phyloP scores from a whole-genome alignment of 352 stramenopile species.

The Phytophthora boehmeriae region DNA sequence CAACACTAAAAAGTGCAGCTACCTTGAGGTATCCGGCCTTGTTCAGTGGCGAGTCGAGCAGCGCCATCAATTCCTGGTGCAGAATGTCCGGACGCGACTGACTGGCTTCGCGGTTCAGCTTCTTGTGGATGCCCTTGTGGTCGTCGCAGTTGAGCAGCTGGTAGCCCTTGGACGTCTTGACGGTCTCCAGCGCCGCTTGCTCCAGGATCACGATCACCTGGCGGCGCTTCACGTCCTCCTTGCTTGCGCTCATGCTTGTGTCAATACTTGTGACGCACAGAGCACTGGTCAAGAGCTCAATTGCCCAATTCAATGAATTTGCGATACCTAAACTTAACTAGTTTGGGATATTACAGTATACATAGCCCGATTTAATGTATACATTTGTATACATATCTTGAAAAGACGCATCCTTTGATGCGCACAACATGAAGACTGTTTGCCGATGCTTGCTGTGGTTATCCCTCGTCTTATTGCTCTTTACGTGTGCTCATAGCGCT shows the following conservation, averaged over 20 bases:
- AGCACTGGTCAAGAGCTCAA: slow-evolving; percentile 14
- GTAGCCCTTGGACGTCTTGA: slow-evolving; percentile 99
- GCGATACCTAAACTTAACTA: not conserved
- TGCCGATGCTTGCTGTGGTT: not conserved
- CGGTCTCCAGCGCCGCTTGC: slow-evolving; percentile 98
- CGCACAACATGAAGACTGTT: not conserved
- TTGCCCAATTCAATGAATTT: not conserved
- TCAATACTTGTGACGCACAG: slow-evolving; percentile 2
- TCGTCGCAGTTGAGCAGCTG: slow-evolving; percentile 99
- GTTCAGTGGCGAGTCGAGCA: slow-evolving; percentile 99
- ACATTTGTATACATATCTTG: slow-evolving; percentile 15
- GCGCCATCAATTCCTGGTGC: slow-evolving; percentile 98
- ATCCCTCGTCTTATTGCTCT: slow-evolving; percentile 2
- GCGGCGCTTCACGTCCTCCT: slow-evolving; percentile 80
- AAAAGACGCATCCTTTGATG: slow-evolving; percentile 20
- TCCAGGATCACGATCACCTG: slow-evolving; percentile 98
- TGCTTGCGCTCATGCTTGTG: slow-evolving; percentile 41
- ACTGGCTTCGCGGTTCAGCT: slow-evolving; percentile 96
- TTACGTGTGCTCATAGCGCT: slow-evolving; percentile 33
- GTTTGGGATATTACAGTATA: slow-evolving; percentile 2
- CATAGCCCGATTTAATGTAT: not conserved
- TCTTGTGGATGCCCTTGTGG: slow-evolving; percentile 95
- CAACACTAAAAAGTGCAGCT: not conserved
- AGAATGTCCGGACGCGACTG: slow-evolving; percentile 99
- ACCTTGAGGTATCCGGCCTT: slow-evolving; percentile 98